phyloP scores from a whole-genome alignment of 139 green algal species.

The Microglena sp. region DNA sequence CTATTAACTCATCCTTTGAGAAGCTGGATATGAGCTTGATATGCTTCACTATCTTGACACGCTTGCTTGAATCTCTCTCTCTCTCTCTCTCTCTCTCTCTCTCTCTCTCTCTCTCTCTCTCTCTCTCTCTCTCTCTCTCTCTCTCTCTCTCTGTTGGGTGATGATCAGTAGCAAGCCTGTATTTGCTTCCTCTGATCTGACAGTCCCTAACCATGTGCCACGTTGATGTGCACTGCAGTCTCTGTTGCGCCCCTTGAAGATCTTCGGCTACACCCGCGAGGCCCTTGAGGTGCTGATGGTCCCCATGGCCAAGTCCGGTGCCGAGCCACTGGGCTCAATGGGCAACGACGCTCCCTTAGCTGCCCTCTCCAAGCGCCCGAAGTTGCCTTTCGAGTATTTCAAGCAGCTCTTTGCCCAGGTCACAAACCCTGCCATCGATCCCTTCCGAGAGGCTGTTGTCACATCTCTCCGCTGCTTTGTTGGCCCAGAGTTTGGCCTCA shows the following conservation, averaged over 20 bases:
- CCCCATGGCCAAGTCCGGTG: conserved; percentile 70
- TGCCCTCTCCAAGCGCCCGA: conserved; percentile 63
- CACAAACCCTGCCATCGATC: conserved; percentile 94
- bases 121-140: too few relatives aligned
- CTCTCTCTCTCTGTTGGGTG: too few relatives aligned
- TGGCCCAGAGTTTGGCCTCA: conserved; percentile 85
- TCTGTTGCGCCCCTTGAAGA: conserved; percentile 36
- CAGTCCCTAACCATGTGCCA: not conserved
- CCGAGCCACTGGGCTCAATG: conserved; percentile 92
- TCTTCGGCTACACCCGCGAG: conserved; percentile 81
- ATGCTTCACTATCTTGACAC: too few relatives aligned
- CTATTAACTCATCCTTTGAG: too few relatives aligned
- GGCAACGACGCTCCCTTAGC: conserved; percentile 90
- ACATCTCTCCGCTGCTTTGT: conserved; percentile 85
- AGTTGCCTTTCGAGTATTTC: conserved; percentile 90
- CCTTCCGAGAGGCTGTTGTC: conserved; percentile 89
- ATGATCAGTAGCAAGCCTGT: too few relatives aligned
- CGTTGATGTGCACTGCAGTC: conserved; percentile 10
- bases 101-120: too few relatives aligned
- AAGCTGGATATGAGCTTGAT: too few relatives aligned
- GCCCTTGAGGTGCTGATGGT: conserved; percentile 82
- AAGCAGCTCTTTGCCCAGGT: conserved; percentile 98
- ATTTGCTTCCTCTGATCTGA: too few relatives aligned
- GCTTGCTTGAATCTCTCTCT: too few relatives aligned
- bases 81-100: too few relatives aligned